phyloP scores from a whole-genome alignment of 176 grass and related monocot genomes.

The Oryza punctata region DNA sequence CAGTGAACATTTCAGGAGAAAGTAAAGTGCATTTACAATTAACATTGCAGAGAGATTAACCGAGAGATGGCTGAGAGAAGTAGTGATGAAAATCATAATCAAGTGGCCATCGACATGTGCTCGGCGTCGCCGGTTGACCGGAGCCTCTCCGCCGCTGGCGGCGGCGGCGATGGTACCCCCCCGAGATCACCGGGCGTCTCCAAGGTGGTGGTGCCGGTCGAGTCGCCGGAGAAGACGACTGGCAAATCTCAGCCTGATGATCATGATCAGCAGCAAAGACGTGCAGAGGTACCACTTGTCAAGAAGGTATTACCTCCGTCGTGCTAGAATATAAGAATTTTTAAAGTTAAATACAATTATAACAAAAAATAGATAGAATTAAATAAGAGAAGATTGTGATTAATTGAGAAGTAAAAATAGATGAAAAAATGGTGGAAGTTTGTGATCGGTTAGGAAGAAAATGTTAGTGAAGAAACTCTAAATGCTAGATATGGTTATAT shows the following conservation, averaged over 20 bases:
- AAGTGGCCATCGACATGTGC: slow-evolving; percentile 29
- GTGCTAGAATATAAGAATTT: too few species aligned
- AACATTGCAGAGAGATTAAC: background rate
- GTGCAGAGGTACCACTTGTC: slow-evolving; percentile 14
- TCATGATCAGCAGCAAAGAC: background rate
- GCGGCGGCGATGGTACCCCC: background rate
- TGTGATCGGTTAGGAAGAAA: too few species aligned
- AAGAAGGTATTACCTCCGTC: slow-evolving; percentile 43
- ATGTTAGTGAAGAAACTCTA: too few species aligned
- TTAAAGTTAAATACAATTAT: too few species aligned
- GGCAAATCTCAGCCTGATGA: background rate
- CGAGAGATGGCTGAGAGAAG: background rate
- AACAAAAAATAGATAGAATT: too few species aligned
- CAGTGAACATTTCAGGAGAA: background rate
- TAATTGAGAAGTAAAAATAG: too few species aligned
- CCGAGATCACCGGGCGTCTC: background rate
- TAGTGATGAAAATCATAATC: slow-evolving; percentile 1
- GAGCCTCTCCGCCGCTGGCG: background rate
- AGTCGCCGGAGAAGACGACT: background rate
- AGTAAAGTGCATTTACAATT: background rate
- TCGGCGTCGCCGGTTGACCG: slow-evolving; percentile 19
- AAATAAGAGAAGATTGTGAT: too few species aligned
- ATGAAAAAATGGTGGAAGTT: too few species aligned
- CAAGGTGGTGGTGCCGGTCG: background rate
- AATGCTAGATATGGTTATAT: too few species aligned